Percentiles rank a stretch among this genome's conserved stretches.
phyloP scores from a whole-genome alignment of 768 basidiomycete species.

The Dentipellis sp. region DNA sequence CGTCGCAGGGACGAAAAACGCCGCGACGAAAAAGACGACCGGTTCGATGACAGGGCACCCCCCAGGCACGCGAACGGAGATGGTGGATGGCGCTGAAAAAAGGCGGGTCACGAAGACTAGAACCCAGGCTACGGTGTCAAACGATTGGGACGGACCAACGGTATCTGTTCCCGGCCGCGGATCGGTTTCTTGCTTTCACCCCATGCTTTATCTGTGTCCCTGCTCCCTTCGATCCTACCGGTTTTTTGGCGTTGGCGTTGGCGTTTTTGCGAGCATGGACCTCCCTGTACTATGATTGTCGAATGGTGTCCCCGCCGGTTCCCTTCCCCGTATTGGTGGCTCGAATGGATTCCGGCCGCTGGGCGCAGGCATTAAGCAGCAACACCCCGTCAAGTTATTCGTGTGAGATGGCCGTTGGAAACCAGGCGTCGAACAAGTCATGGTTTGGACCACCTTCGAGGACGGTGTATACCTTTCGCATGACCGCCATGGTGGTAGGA shows the following conservation, averaged over 20 bases:
- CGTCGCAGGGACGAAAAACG: slow-evolving; percentile 80
- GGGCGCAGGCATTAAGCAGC: not conserved
- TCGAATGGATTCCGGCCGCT: not conserved
- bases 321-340: not conserved
- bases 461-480: too few species aligned
- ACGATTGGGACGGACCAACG: slow-evolving; percentile 7
- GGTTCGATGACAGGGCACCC: slow-evolving; percentile 60
- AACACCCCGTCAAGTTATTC: not conserved
- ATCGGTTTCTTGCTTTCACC: slow-evolving; percentile 16
- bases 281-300: slow-evolving; percentile 15
- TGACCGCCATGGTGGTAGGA: too few species aligned
- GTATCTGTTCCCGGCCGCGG: slow-evolving; percentile 7
- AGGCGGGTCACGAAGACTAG: slow-evolving; percentile 7
- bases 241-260: slow-evolving; percentile 14
- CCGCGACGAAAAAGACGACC: slow-evolving; percentile 80
- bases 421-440: not conserved
- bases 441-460: not conserved
- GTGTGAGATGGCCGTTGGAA: not conserved
- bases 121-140: not conserved
- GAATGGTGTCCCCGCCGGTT: slow-evolving; percentile 12
- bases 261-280: slow-evolving; percentile 15
- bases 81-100: slow-evolving; percentile 64
- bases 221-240: slow-evolving; percentile 14
- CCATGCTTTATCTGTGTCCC: slow-evolving; percentile 10
- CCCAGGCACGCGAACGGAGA: slow-evolving; percentile 71